These are phyloP conservation scores for Theobroma grandiflorum DNA, from an alignment of 441 rosid genomes.

Conservation along the genomic window DNA sequence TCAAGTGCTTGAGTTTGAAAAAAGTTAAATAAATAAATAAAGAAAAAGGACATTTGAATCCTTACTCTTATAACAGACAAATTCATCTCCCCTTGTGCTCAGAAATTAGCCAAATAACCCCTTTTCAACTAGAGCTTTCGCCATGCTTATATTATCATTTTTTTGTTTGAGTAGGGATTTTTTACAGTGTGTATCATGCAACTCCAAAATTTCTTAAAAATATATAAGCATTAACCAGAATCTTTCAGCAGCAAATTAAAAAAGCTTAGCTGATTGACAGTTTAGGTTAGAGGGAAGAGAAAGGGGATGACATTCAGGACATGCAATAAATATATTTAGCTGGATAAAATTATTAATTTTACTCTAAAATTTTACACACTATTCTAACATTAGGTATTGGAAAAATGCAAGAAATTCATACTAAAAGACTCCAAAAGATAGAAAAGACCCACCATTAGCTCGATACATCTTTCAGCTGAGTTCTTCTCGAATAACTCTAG, in stretches of 20 bases:
- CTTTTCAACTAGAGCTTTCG: background rate
- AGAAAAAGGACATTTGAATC: background rate
- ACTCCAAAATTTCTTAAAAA: background rate
- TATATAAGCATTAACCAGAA: background rate
- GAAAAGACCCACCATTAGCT: slow-evolving; percentile 61
- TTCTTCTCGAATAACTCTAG: slow-evolving; percentile 32
- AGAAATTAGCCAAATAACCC: background rate
- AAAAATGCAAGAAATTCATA: slow-evolving; percentile 1
- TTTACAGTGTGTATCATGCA: background rate
- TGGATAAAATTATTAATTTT: background rate
- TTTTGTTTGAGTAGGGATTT: no score
- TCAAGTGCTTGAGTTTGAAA: background rate
- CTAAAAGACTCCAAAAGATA: slow-evolving; percentile 18
- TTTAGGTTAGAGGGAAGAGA: background rate
- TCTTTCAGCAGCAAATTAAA: background rate
- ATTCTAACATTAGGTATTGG: slow-evolving; percentile 4
- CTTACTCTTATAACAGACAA: background rate
- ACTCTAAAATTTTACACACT: background rate
- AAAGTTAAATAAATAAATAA: no score
- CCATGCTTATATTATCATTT: background rate
- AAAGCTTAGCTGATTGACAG: background rate
- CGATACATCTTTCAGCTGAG: slow-evolving; percentile 42
- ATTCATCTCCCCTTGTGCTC: background rate
- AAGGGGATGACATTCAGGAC: background rate
- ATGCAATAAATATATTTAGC: background rate